phyloP scores from a whole-genome alignment of 495 filamentous ascomycete genomes.

The Ramalina intermedia region DNA sequence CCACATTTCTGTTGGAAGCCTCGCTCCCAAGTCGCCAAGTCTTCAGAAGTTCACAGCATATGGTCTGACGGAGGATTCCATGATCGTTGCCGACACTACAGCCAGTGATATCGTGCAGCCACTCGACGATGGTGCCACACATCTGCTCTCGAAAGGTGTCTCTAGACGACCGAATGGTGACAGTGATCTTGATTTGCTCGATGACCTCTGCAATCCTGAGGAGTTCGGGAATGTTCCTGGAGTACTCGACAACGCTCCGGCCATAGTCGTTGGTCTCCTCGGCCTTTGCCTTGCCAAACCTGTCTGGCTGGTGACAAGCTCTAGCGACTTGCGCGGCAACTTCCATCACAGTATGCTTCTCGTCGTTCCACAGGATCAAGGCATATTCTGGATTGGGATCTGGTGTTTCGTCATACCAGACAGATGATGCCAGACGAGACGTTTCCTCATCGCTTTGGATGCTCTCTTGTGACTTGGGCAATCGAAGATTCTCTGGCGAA shows the following conservation, averaged over 20 bases:
- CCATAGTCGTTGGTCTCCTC: slow-evolving; percentile 80
- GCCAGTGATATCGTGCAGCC: slow-evolving; percentile 84
- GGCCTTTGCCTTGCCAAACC: slow-evolving; percentile 59
- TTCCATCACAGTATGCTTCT: slow-evolving; percentile 93
- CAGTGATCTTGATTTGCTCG: slow-evolving; percentile 89
- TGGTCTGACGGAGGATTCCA: slow-evolving; percentile 59
- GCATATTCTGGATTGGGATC: slow-evolving; percentile 60
- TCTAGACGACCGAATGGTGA: slow-evolving; percentile 81
- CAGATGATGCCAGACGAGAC: slow-evolving; percentile 57
- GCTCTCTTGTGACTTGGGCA: slow-evolving; percentile 64
- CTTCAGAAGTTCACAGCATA: slow-evolving; percentile 83
- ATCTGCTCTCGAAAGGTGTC: slow-evolving; percentile 97
- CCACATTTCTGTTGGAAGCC: slow-evolving; percentile 71
- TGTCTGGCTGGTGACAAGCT: slow-evolving; percentile 60
- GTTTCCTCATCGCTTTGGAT: slow-evolving; percentile 69
- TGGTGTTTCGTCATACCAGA: slow-evolving; percentile 51
- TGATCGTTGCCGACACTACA: slow-evolving; percentile 73
- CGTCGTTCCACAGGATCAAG: slow-evolving; percentile 93
- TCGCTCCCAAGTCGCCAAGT: slow-evolving; percentile 76
- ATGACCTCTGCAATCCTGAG: slow-evolving; percentile 66
- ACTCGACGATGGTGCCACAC: slow-evolving; percentile 95
- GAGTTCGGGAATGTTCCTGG: slow-evolving; percentile 52
- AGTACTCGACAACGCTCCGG: slow-evolving; percentile 66
- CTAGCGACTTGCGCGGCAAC: slow-evolving; percentile 78
- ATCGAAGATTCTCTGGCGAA: slow-evolving; percentile 83